Conservation (phyloP, 192 early-diverging fungal species). For the Gaertneriomyces semiglobifer region DNA sequence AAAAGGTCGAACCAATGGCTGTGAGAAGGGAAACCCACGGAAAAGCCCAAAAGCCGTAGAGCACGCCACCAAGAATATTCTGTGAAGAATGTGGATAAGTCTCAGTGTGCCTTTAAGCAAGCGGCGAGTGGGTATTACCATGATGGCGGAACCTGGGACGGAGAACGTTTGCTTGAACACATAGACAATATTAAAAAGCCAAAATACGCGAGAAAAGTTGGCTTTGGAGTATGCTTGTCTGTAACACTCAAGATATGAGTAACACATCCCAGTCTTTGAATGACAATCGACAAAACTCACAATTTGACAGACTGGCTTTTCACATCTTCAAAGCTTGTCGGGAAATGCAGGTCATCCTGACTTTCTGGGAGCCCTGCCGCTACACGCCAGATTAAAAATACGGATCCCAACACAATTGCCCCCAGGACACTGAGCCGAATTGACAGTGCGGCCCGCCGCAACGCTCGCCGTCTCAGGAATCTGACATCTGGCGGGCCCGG, state of each 20-base stretch:
- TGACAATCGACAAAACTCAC: conserved; percentile 13
- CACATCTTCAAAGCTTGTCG: conserved; percentile 31
- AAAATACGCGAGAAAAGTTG: conserved; percentile 19
- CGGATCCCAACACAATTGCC: neutral
- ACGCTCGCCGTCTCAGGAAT: neutral
- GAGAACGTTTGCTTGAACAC: conserved; percentile 43
- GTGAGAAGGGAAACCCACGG: conserved; percentile 27
- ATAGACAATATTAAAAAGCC: conserved; percentile 27
- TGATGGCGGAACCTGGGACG: conserved; percentile 35
- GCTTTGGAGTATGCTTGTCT: conserved; percentile 28
- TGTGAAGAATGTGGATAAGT: neutral
- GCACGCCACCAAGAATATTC: conserved; percentile 36
- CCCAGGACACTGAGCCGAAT: conserved; percentile 10
- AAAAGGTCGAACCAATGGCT: conserved; percentile 31
- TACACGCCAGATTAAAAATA: conserved; percentile 7
- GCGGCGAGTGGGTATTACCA: conserved; percentile 11
- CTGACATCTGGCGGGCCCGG: conserved; percentile 12
- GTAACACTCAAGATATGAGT: conserved; percentile 9
- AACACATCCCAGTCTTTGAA: neutral
- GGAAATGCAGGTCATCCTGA: conserved; percentile 30
- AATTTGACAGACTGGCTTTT: conserved; percentile 32
- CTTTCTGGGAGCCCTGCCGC: conserved; percentile 18
- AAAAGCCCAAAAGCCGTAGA: conserved; percentile 37
- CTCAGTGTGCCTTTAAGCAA: neutral
- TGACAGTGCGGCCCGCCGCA: neutral